Evolutionary conservation across 495 filamentous ascomycete genomes (phyloP).

Genomic region (Thermochaetoides thermophila): DNA sequence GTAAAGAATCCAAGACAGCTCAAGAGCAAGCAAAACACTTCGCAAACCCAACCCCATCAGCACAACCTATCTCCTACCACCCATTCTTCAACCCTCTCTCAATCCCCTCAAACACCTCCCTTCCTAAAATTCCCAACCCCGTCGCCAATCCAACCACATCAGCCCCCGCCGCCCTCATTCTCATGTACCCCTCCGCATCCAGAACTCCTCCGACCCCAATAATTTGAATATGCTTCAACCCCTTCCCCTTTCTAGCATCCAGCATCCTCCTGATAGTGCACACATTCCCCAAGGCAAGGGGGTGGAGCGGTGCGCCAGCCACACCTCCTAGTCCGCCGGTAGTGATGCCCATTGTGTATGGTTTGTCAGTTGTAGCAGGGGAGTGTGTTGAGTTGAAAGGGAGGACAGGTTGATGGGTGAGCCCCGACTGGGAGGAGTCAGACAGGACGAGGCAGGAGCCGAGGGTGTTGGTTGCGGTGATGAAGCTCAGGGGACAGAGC

Average conservation of each 20-base stretch:
- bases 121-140: slow-evolving; percentile 44
- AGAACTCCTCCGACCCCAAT: slow-evolving; percentile 56
- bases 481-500: slow-evolving; percentile 37
- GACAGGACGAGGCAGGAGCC: slow-evolving; percentile 45
- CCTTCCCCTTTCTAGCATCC: slow-evolving; percentile 20
- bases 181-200: slow-evolving; percentile 39
- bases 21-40: no score
- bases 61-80: slow-evolving; percentile 3
- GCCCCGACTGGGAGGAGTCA: slow-evolving; percentile 1
- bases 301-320: slow-evolving; percentile 52
- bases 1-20: no score
- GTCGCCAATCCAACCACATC: slow-evolving; percentile 48
- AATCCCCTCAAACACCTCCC: slow-evolving; percentile 45
- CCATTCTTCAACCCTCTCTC: slow-evolving; percentile 11
- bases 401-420: slow-evolving; percentile 15
- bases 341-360: no score
- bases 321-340: slow-evolving; percentile 48
- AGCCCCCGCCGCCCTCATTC: slow-evolving; percentile 52
- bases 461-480: slow-evolving; percentile 60
- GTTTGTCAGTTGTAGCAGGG: no score
- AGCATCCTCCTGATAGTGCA: slow-evolving; percentile 40
- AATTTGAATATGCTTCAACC: slow-evolving; percentile 32
- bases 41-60: no score
- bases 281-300: slow-evolving; percentile 61
- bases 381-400: no score